Conservation (phyloP, 768 basidiomycete species). For the Termitomyces sp. region DNA sequence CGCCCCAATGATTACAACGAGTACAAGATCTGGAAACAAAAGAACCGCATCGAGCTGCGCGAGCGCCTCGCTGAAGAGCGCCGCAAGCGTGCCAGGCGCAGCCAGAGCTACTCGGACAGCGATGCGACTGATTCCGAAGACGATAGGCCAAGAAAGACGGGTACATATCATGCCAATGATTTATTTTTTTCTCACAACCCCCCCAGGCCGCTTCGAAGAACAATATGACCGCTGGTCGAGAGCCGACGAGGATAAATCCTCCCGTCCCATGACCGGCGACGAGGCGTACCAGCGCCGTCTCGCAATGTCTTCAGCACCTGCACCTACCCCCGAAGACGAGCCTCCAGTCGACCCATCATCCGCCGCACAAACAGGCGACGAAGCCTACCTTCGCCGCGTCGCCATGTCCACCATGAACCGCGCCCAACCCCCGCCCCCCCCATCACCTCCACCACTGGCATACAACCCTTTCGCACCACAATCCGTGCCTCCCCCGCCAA, state of each 20-base stretch:
- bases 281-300: conserved; percentile 74
- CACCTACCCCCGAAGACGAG: conserved; percentile 19
- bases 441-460: conserved; percentile 49
- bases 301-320: conserved; percentile 53
- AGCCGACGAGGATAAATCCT: conserved; percentile 36
- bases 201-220: conserved; percentile 43
- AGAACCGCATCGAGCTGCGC: conserved; percentile 69
- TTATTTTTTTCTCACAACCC: conserved; percentile 3
- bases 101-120: conserved; percentile 62
- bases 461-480: conserved; percentile 71
- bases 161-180: conserved; percentile 28
- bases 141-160: conserved; percentile 61
- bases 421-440: conserved; percentile 16
- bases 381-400: conserved; percentile 59
- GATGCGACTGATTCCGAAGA: conserved; percentile 61
- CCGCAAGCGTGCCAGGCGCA: conserved; percentile 48
- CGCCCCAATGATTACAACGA: conserved; percentile 89
- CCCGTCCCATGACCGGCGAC: conserved; percentile 58
- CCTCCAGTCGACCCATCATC: conserved; percentile 17
- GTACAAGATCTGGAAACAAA: conserved; percentile 76
- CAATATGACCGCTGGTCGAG: conserved; percentile 50
- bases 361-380: conserved; percentile 51
- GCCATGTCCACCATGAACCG: conserved; percentile 42
- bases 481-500: conserved; percentile 48
- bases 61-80: conserved; percentile 59